Evolutionary conservation across 345 rosid genomes (phyloP).

Genomic region (Eucalyptus sp.): DNA sequence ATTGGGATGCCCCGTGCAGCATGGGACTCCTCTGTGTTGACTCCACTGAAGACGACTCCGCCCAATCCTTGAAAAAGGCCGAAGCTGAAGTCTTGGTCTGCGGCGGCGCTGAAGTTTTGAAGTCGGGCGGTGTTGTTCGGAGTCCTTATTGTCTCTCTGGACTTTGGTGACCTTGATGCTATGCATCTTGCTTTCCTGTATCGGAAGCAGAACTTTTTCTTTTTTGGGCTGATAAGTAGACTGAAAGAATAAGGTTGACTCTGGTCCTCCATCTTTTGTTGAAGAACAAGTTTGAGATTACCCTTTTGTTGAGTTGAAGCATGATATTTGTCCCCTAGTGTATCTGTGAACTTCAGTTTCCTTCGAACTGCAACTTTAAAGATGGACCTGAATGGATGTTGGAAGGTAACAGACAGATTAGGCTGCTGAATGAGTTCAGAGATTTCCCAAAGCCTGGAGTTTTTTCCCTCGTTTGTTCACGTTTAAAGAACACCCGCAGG

Average conservation of each 20-base stretch:
- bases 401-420: background rate
- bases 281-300: background rate
- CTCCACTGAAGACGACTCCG: background rate
- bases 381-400: background rate
- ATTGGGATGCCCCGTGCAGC: no score
- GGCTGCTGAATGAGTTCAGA: background rate
- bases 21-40: conserved; percentile 32
- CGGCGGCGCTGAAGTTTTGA: conserved; percentile 29
- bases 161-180: background rate
- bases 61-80: background rate
- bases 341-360: background rate
- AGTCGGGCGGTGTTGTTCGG: background rate
- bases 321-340: fast-evolving
- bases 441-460: background rate
- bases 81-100: conserved; percentile 33
- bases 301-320: background rate
- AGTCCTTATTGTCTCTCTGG: background rate
- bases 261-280: background rate
- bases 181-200: fast-evolving
- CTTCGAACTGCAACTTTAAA: background rate
- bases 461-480: background rate
- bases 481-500: background rate
- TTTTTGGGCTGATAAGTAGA: background rate
- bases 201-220: background rate
- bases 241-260: background rate